Percentiles rank a stretch among this genome's conserved stretches.
Evolutionary conservation across 768 basidiomycete species (phyloP).

Genomic region (Nidularia pulvinata): DNA sequence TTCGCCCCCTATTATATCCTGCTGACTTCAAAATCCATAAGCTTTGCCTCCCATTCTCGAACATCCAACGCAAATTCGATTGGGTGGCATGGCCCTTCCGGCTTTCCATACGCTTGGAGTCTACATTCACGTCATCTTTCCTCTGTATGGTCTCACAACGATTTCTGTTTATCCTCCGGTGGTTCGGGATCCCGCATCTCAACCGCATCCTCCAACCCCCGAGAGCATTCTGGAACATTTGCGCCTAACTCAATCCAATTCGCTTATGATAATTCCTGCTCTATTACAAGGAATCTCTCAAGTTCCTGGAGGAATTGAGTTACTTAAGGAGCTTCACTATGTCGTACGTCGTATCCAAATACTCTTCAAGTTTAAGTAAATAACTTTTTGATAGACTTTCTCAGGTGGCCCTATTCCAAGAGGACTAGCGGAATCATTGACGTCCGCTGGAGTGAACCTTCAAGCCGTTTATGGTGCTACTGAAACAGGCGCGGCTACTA

Average conservation of each 20-base stretch:
- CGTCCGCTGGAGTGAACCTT: constrained; percentile 19
- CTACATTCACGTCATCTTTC: constrained; percentile 13
- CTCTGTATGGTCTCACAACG: constrained; percentile 9
- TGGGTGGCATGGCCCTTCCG: constrained; percentile 24
- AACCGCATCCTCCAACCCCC: constrained; percentile 29
- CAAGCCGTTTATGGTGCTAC: constrained; percentile 18
- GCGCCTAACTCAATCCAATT: constrained; percentile 8
- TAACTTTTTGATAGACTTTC: constrained; percentile 6
- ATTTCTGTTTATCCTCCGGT: constrained; percentile 18
- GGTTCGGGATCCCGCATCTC: constrained; percentile 9
- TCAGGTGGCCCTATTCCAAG: constrained; percentile 23
- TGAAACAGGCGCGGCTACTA: constrained; percentile 16
- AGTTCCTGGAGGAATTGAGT: constrained; percentile 14
- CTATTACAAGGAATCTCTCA: constrained; percentile 17
- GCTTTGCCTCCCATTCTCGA: background rate
- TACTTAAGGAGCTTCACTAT: constrained; percentile 15
- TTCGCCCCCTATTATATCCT: background rate
- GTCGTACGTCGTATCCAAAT: constrained; percentile 17
- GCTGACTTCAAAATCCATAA: background rate
- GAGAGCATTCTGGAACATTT: constrained; percentile 28
- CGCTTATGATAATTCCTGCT: constrained; percentile 22
- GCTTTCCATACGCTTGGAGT: constrained; percentile 25
- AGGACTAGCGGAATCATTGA: constrained; percentile 21
- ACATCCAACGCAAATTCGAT: constrained; percentile 7
- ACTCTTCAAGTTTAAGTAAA: no score